phyloP scores from a whole-genome alignment of 306 rosid genomes.

The Mimosa pudica region DNA sequence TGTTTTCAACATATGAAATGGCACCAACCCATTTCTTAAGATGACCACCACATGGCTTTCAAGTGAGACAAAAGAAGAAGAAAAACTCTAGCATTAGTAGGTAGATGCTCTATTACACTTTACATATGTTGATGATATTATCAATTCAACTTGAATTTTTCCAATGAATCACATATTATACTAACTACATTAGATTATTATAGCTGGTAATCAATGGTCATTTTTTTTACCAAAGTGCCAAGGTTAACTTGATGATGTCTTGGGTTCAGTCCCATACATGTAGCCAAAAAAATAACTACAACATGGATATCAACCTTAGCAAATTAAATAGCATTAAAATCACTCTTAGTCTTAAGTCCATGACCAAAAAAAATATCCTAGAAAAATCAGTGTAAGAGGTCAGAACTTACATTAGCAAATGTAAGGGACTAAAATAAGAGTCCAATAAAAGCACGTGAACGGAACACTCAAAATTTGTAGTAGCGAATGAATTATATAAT shows the following conservation, averaged over 20 bases:
- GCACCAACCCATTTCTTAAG: background rate
- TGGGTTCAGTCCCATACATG: no score
- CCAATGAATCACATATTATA: background rate
- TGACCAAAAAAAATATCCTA: no score
- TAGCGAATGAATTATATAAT: constrained; percentile 9
- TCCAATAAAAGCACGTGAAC: background rate
- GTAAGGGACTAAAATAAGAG: background rate
- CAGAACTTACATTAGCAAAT: no score
- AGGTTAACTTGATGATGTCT: no score
- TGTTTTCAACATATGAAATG: background rate
- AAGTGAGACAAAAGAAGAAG: background rate
- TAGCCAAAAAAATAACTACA: background rate
- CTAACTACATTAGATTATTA: background rate
- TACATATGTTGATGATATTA: background rate
- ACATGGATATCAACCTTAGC: no score
- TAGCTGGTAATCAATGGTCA: background rate
- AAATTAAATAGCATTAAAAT: no score
- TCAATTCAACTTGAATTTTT: background rate
- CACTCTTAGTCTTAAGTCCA: no score
- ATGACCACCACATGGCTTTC: background rate
- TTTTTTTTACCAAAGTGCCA: no score
- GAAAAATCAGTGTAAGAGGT: no score
- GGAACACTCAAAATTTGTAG: constrained; percentile 19
- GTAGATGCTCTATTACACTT: background rate
- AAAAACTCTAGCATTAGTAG: background rate